Evolutionary conservation across 139 green algal species (phyloP).

Genomic region (Tetraselmis chui): DNA sequence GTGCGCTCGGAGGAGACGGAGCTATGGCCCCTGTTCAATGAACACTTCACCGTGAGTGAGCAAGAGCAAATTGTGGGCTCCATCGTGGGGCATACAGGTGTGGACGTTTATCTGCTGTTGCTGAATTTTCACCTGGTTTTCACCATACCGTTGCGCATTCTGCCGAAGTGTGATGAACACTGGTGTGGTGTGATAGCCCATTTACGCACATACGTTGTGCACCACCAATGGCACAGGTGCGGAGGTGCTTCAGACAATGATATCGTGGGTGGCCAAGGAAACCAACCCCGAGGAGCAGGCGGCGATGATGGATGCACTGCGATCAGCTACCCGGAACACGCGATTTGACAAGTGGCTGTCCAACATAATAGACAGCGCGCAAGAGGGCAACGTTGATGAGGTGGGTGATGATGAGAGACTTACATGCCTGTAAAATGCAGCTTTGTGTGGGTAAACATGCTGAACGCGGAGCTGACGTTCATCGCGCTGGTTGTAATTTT

Average conservation of each 20-base stretch:
- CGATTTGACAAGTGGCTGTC: conserved; percentile 92
- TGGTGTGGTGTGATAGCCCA: background rate
- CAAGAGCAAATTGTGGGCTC: conserved; percentile 87
- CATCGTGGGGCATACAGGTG: conserved; percentile 62
- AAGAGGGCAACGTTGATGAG: background rate
- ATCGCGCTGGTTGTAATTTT: background rate
- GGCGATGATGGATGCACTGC: conserved; percentile 73
- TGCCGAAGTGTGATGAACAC: too few species aligned
- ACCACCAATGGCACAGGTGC: conserved; percentile 90
- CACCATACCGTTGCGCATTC: too few species aligned
- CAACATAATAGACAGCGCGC: background rate
- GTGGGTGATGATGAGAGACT: too few species aligned
- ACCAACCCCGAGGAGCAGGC: conserved; percentile 51
- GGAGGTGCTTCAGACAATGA: conserved; percentile 88
- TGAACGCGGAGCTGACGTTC: too few species aligned
- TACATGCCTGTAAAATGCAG: too few species aligned
- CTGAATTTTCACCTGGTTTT: too few species aligned
- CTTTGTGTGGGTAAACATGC: too few species aligned
- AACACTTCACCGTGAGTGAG: conserved; percentile 85
- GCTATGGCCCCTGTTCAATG: conserved; percentile 94
- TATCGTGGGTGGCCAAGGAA: conserved; percentile 78
- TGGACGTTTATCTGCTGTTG: too few species aligned
- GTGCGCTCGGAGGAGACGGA: conserved; percentile 83
- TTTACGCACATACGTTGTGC: conserved; percentile 35
- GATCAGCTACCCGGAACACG: conserved; percentile 80